Base-by-base conservation (phyloP, 768 basidiomycete species). In the Pisolithus sp. region DNA sequence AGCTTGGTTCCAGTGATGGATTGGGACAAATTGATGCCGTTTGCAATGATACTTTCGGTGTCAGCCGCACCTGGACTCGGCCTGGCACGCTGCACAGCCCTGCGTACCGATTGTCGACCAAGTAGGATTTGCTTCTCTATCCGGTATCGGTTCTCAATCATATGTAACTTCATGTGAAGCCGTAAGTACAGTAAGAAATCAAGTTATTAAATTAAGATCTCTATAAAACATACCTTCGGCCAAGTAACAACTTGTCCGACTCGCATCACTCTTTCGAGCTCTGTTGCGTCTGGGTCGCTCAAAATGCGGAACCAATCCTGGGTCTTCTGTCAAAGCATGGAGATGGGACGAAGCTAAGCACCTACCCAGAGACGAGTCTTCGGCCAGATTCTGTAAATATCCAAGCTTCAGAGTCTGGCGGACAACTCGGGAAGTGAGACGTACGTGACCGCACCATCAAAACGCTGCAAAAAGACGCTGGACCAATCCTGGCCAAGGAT, bases 401-500 rank as follows among this genome's bases (percentile, higher is more conserved):
- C 59, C 23, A 68, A 66, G 47, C 20, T 17, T 34, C 12, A 34
- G 26, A 28, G 10, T 24, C n/a, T 30, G 26, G 26, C 15, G 5
- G 12, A 69, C 54, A 13, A 21, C 43, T 23, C 45, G 37, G 47
- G 50, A 43, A 15, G 40, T n/a, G 20, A 10, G 17, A 74, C 86
- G 62, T 76, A 91, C 89, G 90, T 93, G 45, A 93, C 84, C 23
- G 81, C 75, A 4, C 89, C 89, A 58, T 92, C 92, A 63, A 96
- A 97, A 46, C 91, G 80, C 67, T 98, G 96, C 46, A 98, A 72
- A 65, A 98, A 99, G 10, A 98, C 92, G 56, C 87, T 88, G 0
- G 90, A 92, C 95, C 95, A 98, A 66, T 99, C 95, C 64, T 84
- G 92, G 2, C 94, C 94, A 5, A 95, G 73, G 3, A 98, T 60